A percentile compares a stretch with the other conserved stretches of the same genome.
phyloP scores from a whole-genome alignment of 106 monocot species.

The Acanthochlamys bracteata region DNA sequence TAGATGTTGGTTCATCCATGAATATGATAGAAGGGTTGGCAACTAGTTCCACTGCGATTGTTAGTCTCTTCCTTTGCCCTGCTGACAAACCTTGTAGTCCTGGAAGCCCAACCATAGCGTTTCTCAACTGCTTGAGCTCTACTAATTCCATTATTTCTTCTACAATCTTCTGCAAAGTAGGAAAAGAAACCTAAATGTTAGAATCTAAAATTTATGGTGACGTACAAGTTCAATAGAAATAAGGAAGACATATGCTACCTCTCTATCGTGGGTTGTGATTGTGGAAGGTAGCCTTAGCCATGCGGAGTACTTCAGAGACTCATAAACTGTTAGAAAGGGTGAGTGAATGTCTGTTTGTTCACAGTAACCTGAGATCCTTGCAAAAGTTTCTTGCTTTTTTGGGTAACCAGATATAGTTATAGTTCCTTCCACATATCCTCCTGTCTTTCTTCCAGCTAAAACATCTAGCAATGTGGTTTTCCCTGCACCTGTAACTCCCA shows the following conservation, averaged over 20 bases:
- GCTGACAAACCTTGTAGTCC: slow-evolving; percentile 22
- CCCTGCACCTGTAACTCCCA: slow-evolving; percentile 35
- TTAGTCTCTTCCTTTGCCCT: slow-evolving; percentile 24
- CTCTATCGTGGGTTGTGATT: slow-evolving; percentile 3
- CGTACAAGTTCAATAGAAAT: too few species aligned
- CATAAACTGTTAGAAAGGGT: slow-evolving; percentile 27
- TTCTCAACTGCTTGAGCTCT: slow-evolving; percentile 16
- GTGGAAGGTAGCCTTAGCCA: slow-evolving; percentile 22
- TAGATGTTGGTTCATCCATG: slow-evolving; percentile 36
- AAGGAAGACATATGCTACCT: not conserved
- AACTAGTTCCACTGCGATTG: slow-evolving; percentile 38
- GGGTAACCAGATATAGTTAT: slow-evolving; percentile 28
- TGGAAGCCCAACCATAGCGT: slow-evolving; percentile 29
- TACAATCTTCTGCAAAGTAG: slow-evolving; percentile 17
- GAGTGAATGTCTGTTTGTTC: slow-evolving; percentile 37
- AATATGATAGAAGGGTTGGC: slow-evolving; percentile 33
- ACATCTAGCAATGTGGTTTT: slow-evolving; percentile 23
- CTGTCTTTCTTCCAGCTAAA: slow-evolving; percentile 14
- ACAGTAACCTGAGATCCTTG: slow-evolving; percentile 30
- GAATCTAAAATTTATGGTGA: not conserved
- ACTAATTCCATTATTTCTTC: slow-evolving; percentile 29
- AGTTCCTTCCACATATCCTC: slow-evolving; percentile 29
- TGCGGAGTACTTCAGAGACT: slow-evolving; percentile 30
- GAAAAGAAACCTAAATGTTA: not conserved
- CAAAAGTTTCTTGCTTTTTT: slow-evolving; percentile 36